A percentile compares a stretch with the other conserved stretches of the same genome.
Evolutionary conservation across 176 grass and related monocot species (phyloP).

Genomic region (Chrysopogon serrulatus): DNA sequence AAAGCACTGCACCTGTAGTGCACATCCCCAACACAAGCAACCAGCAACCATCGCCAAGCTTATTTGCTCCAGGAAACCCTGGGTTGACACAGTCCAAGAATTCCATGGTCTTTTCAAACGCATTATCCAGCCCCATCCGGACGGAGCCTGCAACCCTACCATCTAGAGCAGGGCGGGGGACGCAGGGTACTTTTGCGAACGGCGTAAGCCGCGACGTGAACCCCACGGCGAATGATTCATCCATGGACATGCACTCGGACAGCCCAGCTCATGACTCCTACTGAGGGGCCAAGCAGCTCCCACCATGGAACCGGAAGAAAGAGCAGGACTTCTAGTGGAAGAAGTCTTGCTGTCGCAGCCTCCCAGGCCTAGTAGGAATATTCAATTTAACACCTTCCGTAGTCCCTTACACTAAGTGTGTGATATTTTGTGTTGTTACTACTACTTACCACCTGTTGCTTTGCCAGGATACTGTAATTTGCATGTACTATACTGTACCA

Average conservation of each 20-base stretch:
- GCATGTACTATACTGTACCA: constrained; percentile 31
- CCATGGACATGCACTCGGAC: constrained; percentile 73
- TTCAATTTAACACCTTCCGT: constrained; percentile 39
- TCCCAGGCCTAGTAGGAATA: constrained; percentile 32
- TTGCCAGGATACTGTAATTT: constrained; percentile 38
- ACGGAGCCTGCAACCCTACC: constrained; percentile 59
- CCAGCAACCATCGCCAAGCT: constrained; percentile 37
- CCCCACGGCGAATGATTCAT: constrained; percentile 34
- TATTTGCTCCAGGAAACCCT: constrained; percentile 7
- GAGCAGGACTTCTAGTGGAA: constrained; percentile 14
- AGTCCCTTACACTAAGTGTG: constrained; percentile 32
- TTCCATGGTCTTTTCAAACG: constrained; percentile 51
- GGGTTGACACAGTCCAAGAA: constrained; percentile 42
- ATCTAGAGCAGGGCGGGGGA: constrained; percentile 56
- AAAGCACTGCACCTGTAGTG: constrained; percentile 16
- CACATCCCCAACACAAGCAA: constrained; percentile 32
- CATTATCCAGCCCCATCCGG: constrained; percentile 49
- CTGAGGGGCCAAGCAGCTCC: constrained; percentile 18
- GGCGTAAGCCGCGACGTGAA: constrained; percentile 18
- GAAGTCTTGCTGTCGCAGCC: constrained; percentile 3
- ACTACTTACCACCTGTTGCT: constrained; percentile 12
- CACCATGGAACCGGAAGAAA: constrained; percentile 2
- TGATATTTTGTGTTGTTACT: constrained; percentile 14
- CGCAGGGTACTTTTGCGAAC: constrained; percentile 24
- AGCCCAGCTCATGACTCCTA: constrained; percentile 39